Base-by-base conservation (phyloP, 225 moss, liverwort and hornwort genomes). In the Pseudoscleropodium purum region DNA sequence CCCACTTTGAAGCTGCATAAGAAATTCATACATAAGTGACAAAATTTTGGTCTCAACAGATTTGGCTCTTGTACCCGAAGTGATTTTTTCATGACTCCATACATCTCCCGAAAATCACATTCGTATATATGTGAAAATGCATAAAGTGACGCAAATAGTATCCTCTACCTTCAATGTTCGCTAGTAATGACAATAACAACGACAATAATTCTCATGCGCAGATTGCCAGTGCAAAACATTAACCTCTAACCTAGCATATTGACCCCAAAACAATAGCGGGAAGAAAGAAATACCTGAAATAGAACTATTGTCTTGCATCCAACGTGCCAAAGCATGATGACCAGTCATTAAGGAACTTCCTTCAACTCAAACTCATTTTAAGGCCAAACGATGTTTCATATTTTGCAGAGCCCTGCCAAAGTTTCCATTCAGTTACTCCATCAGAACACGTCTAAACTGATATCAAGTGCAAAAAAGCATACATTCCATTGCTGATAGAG, bases 361-460 rank as follows among this genome's bases (percentile, higher is more conserved):
- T 49, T 81, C 61, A 59, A 63, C 68, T 84, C 66, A 18, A 81
- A 54, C 81, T 91, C 88, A 84, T 69, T 64, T 66, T 6, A 85
- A 81, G 63, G 52, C 92, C 86, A 94, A 84, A 26, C 92, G 87
- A 41, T 21, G 82, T 72, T 87, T 87, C 64, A 94, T 89, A 20
- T 91, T 94, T 87, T 88, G 88, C 64, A 94, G 56, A 88, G 94
- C 93, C 87, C 94, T 94, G 92, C 83, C 73, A 89, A 69, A 75
- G 37, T 87, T 87, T 74, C 39, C 80, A 80, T 25, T 79, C 84
- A 64, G 31, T 57, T 51, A 61, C 24, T 39, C 17, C 18, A 37
- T 91, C 66, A 87, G 36, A 39, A 54, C 79, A 90, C 29, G 65
- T 66, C 56, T 56, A 41, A 75, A 52, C 54, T 69, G 29, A 87